Evolutionary conservation across 441 rosid genomes (phyloP), one percentile per base, ranked within the genome.

Genomic region (Croton setiger): DNA sequence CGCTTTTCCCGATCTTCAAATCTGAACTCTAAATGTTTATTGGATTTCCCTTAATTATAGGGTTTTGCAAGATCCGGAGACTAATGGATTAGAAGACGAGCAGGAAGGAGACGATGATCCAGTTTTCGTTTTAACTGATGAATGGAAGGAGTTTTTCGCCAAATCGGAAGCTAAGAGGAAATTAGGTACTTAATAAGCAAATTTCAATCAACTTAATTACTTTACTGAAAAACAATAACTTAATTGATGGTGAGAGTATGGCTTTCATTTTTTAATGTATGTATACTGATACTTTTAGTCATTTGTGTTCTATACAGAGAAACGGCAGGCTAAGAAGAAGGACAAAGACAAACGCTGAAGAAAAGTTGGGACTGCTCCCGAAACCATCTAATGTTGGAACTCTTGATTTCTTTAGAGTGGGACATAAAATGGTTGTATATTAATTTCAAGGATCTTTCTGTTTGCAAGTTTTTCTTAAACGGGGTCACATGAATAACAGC

Each of bases 111-210:
- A 82, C 1, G 86, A 78, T 1, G 88, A 83, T 36, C 84, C 85
- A 6, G 51, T 83, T 41, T 87, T 87, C 61, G 89, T 85, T 63
- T 66, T 85, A 47, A 87, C 89, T 0, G 89, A 85, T 72, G 92
- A 87, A 71, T 85, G 89, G 92, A 83, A 67, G 69, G 89, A 87
- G 39, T 83, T 82, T 72, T 87, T 85, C 54, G 89, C 85, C 9
- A 81, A 70, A 80, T 87, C 92, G 20, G 92, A 87, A 72, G 92
- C 87, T 15, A 85, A 71, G 74, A 82, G 89, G 73, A 81, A 78
- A 70, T 57, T 74, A 60, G 89, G 87, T 83, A 73, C 7, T 21
- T 1, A 27, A 27, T 2, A 27, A 27, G 31, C 31, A 27, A 27
- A 27, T 27, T 27, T 27, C 31, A 27, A 27, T 27, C 31, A 27